Evolutionary conservation across 2,329 filamentous ascomycete species (phyloP).

Genomic region (Acarospora socialis): DNA sequence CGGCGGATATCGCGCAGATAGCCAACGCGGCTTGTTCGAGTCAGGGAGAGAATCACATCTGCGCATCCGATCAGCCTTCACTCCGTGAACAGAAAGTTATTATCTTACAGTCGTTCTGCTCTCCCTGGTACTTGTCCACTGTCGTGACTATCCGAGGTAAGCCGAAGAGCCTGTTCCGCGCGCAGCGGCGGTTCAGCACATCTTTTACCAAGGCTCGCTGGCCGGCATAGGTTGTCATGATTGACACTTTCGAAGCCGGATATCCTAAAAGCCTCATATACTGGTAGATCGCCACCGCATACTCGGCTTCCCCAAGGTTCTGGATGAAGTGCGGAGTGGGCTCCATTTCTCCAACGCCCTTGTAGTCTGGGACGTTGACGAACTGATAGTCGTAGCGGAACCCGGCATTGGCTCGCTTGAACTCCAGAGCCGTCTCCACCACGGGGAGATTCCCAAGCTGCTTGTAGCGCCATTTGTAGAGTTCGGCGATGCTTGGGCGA

Average conservation of each 20-base stretch:
- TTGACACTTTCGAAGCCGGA: conserved; percentile 67
- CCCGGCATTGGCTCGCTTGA: conserved; percentile 70
- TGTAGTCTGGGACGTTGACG: conserved; percentile 88
- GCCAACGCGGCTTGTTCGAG: conserved; percentile 73
- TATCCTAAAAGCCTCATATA: conserved; percentile 97
- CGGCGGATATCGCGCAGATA: conserved; percentile 89
- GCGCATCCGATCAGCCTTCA: conserved; percentile 1
- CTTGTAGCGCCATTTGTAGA: conserved; percentile 90
- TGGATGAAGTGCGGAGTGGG: conserved; percentile 91
- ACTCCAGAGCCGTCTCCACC: conserved; percentile 55
- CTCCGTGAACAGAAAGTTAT: not conserved
- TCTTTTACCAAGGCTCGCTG: conserved; percentile 80
- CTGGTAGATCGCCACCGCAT: conserved; percentile 86
- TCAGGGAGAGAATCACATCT: conserved; percentile 90
- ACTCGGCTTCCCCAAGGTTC: conserved; percentile 93
- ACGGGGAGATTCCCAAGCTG: conserved; percentile 64
- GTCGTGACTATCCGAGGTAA: conserved; percentile 82
- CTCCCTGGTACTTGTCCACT: conserved; percentile 96
- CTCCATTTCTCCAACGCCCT: conserved; percentile 74
- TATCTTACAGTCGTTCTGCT: conserved; percentile 91
- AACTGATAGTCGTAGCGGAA: conserved; percentile 95
- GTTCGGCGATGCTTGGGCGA: conserved; percentile 67
- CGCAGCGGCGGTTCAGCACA: conserved; percentile 71
- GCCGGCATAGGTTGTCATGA: conserved; percentile 86
- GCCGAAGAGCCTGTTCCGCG: conserved; percentile 70